A percentile compares a stretch with the other conserved stretches of the same genome.
These are phyloP conservation scores for Xerocomus potaroensis DNA, from an alignment of 768 basidiomycete species.

Conservation along the genomic window DNA sequence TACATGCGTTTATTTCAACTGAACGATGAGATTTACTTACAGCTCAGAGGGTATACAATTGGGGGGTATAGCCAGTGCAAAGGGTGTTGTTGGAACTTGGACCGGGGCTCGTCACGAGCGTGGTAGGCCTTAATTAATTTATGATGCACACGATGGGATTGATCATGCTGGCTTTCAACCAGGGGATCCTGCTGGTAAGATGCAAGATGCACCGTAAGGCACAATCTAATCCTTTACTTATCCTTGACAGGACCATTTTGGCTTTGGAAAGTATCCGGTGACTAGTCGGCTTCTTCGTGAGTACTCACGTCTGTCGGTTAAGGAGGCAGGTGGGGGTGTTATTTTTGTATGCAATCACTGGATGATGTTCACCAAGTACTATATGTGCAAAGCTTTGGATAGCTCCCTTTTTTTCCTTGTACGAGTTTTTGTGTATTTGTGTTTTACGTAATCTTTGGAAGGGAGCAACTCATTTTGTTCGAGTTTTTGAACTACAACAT, in stretches of 20 bases:
- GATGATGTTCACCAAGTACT: too few species aligned
- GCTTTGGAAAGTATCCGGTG: slow-evolving; percentile 58
- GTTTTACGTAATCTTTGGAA: too few species aligned
- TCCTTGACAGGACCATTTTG: slow-evolving; percentile 57
- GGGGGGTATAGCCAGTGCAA: slow-evolving; percentile 59
- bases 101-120: slow-evolving; percentile 56
- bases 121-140: slow-evolving; percentile 31
- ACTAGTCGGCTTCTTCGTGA: slow-evolving; percentile 17
- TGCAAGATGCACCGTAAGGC: not conserved
- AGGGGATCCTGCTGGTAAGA: slow-evolving; percentile 66
- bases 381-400: too few species aligned
- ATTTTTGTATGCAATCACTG: too few species aligned
- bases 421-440: too few species aligned
- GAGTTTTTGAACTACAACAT: slow-evolving; percentile 4
- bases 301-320: too few species aligned
- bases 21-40: not conserved
- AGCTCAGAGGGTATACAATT: slow-evolving; percentile 69
- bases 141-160: not conserved
- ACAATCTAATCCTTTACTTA: not conserved
- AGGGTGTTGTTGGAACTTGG: slow-evolving; percentile 68
- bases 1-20: not conserved
- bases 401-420: too few species aligned
- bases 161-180: not conserved
- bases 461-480: too few species aligned
- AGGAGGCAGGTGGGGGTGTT: too few species aligned